A percentile compares a stretch with the other conserved stretches of the same genome.
Conservation (phyloP, 2,329 filamentous ascomycete species). For the Myriosclerotinia duriaeana region DNA sequence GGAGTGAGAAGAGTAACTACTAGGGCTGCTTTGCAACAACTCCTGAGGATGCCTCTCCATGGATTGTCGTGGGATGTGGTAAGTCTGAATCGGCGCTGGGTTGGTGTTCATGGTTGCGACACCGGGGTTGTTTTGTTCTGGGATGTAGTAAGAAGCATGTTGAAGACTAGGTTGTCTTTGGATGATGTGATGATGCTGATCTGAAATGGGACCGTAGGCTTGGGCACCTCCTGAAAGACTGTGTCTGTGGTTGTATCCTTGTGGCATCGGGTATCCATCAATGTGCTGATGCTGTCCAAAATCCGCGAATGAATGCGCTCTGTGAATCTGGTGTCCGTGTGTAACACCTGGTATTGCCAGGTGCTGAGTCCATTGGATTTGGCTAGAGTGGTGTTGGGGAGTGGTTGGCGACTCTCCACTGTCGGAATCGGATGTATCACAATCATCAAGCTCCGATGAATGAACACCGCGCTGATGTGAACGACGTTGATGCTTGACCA, state of each 20-base stretch:
- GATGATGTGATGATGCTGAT: conserved; percentile 46
- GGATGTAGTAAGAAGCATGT: conserved; percentile 49
- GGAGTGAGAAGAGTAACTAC: conserved; percentile 56
- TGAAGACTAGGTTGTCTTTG: conserved; percentile 39
- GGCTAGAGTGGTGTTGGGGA: conserved; percentile 49
- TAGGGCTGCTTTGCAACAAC: conserved; percentile 59
- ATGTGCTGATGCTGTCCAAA: conserved; percentile 50
- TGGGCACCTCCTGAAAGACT: conserved; percentile 48
- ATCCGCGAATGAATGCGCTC: conserved; percentile 55
- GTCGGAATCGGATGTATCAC: conserved; percentile 42
- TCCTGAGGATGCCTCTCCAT: conserved; percentile 46
- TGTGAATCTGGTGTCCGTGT: conserved; percentile 43
- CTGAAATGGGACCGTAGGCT: conserved; percentile 47
- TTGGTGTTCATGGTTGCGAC: conserved; percentile 61
- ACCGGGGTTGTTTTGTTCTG: conserved; percentile 61
- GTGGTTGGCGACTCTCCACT: conserved; percentile 58
- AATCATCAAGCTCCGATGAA: conserved; percentile 49
- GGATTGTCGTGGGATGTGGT: conserved; percentile 47
- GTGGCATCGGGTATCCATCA: conserved; percentile 38
- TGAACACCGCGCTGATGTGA: conserved; percentile 59
- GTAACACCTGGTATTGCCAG: conserved; percentile 43
- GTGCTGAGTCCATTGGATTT: conserved; percentile 52
- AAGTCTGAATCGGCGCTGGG: conserved; percentile 48
- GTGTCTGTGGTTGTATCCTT: conserved; percentile 49
- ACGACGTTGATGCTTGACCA: conserved; percentile 65